Evolutionary conservation across 768 basidiomycete species (phyloP), one percentile per base, ranked within the genome.

Genomic region (Naematelia aurantialba): DNA sequence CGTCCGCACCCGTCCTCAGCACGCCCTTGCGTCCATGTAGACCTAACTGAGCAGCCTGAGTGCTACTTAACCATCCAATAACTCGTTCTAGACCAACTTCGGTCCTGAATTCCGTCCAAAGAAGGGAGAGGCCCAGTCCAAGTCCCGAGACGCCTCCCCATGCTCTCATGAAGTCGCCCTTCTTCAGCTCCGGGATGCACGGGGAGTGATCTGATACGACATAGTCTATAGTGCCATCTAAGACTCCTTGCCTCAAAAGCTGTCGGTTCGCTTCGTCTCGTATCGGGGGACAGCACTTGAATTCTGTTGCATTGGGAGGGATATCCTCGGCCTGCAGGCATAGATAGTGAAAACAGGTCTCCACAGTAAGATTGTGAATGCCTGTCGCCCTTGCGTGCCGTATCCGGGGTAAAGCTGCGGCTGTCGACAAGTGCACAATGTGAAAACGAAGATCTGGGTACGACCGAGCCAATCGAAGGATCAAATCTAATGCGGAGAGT

Each of bases 311-410:
- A 29, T 65, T 59, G 57, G 82, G 74, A 4, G 89, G 90, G 58
- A 96, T 87, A 48, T 83, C 78, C 55, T 85, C 83, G 0, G 91
- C 82, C 42, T 83, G 80, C 5, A 96, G 83, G 66, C 85, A 85
- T 21, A 97, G 84, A 79, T 99, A 99, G 77, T 99, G 94, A 79
- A 94, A 97, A 77, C 93, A 97, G 0, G 94, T 99, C 81, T 99
- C 94, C 51, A 91, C 89, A 0, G 91, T 91, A 52, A 99, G 79
- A 8, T 86, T 85, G 3, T 77, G 62, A 0, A 87, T 85, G 1
- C 83, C 79, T 1, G 79, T 74, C 67, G 81, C 85, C 1, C 78
- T 69, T 3, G 92, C 91, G 48, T 83, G 80, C 44, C 84, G 83
- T 60, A 98, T 85, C 39, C 84, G 65, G 2, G 87, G 89, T 19